Conservation (phyloP, 2,329 filamentous ascomycete genomes). For the Fusarium decemcellulare region DNA sequence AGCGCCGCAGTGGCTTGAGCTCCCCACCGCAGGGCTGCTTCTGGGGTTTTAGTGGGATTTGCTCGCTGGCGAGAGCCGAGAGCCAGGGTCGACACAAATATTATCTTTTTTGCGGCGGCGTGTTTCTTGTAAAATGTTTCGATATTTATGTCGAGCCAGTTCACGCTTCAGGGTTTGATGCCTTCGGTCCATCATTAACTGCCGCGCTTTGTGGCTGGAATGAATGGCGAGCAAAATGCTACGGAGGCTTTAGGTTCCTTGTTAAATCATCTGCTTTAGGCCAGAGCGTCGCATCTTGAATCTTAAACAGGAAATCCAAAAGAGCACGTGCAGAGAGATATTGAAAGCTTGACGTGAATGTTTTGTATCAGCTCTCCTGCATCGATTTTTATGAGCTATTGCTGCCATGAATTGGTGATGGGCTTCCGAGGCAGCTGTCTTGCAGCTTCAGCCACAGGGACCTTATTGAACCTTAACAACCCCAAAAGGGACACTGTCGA, state of each 20-base stretch:
- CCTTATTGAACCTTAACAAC: too few relatives aligned
- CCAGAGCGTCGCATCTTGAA: too few relatives aligned
- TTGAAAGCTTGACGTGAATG: not conserved
- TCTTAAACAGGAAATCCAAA: too few relatives aligned
- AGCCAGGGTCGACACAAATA: too few relatives aligned
- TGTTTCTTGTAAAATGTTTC: too few relatives aligned
- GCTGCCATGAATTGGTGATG: too few relatives aligned
- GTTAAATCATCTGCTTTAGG: not conserved
- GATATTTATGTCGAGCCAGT: too few relatives aligned
- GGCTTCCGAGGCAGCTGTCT: not conserved
- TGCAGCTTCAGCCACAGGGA: not conserved
- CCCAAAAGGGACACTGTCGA: too few relatives aligned
- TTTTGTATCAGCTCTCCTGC: not conserved
- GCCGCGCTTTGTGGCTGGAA: not conserved
- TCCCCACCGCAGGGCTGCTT: slow-evolving; percentile 16
- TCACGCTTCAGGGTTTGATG: not conserved
- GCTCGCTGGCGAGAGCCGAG: not conserved
- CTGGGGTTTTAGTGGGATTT: slow-evolving; percentile 26
- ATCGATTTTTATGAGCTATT: too few relatives aligned
- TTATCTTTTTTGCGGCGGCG: too few relatives aligned
- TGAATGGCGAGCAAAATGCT: not conserved
- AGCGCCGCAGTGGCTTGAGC: slow-evolving; percentile 39
- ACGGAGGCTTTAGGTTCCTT: not conserved
- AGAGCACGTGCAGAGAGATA: not conserved
- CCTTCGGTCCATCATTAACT: not conserved